Evolutionary conservation across 805 yeast genomes (phyloP).

Genomic region (Yarrowia sp.): DNA sequence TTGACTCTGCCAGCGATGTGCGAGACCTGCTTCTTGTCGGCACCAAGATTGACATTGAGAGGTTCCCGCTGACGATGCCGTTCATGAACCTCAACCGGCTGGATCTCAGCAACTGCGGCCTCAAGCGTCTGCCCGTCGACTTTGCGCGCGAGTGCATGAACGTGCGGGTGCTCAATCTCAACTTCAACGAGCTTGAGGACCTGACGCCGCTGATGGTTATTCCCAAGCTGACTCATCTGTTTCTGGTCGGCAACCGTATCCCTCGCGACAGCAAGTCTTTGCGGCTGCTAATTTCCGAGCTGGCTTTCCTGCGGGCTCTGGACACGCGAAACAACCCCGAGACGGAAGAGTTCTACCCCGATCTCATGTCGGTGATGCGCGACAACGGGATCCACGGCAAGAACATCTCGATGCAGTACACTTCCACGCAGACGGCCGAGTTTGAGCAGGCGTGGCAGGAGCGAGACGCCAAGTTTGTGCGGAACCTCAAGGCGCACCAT

Average conservation of each 20-base stretch:
- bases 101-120: conserved; percentile 36
- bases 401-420: background rate
- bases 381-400: background rate
- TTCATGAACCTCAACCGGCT: conserved; percentile 38
- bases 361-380: background rate
- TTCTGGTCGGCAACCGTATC: conserved; percentile 35
- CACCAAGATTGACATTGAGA: conserved; percentile 28
- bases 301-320: background rate
- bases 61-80: conserved; percentile 32
- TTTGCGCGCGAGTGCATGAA: conserved; percentile 35
- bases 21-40: conserved; percentile 46
- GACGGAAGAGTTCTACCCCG: conserved; percentile 6
- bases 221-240: conserved; percentile 35
- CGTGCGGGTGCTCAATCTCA: conserved; percentile 39
- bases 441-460: conserved; percentile 13
- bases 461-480: background rate
- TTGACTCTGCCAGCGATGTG: conserved; percentile 36
- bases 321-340: conserved; percentile 13
- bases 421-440: background rate
- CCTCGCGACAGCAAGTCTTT: background rate
- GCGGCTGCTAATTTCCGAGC: background rate
- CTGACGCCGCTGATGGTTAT: conserved; percentile 34
- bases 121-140: conserved; percentile 34
- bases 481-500: conserved; percentile 1
- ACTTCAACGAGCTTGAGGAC: conserved; percentile 36